A percentile compares a stretch with the other conserved stretches of the same genome.
Evolutionary conservation across 2,329 filamentous ascomycete genomes (phyloP).

Genomic region (Rhexocercosporidium sp.): DNA sequence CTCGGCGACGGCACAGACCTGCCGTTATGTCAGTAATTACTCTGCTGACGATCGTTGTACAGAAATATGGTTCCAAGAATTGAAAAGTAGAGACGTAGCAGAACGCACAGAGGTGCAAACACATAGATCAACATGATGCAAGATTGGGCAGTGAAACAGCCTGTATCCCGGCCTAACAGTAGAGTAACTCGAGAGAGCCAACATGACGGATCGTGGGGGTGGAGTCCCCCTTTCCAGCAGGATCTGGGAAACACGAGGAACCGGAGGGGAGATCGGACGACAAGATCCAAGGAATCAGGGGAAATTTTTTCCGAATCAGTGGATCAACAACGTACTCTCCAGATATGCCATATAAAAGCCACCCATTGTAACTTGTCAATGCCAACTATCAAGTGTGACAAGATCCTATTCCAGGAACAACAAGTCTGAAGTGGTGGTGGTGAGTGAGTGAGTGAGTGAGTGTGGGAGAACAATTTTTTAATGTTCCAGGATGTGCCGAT

Average conservation of each 20-base stretch:
- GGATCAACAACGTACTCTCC: slow-evolving; percentile 42
- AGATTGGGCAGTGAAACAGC: slow-evolving; percentile 28
- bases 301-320: slow-evolving; percentile 30
- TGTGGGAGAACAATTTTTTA: slow-evolving; percentile 37
- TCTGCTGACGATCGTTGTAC: slow-evolving; percentile 25
- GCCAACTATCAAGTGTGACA: slow-evolving; percentile 30
- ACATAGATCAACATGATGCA: slow-evolving; percentile 14
- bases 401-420: slow-evolving; percentile 31
- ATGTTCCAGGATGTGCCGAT: slow-evolving; percentile 34
- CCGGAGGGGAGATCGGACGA: slow-evolving; percentile 27
- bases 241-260: slow-evolving; percentile 21
- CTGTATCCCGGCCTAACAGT: slow-evolving; percentile 18
- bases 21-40: slow-evolving; percentile 40
- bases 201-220: slow-evolving; percentile 25
- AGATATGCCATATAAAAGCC: slow-evolving; percentile 65
- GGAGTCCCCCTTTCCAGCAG: slow-evolving; percentile 22
- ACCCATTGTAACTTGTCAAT: slow-evolving; percentile 53
- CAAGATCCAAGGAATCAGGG: slow-evolving; percentile 34
- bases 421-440: slow-evolving; percentile 25
- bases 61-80: slow-evolving; percentile 20
- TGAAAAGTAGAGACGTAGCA: slow-evolving; percentile 19
- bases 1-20: slow-evolving; percentile 94
- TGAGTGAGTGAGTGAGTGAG: slow-evolving; percentile 39
- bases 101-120: slow-evolving; percentile 16
- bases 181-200: slow-evolving; percentile 19